A percentile compares a stretch with the other conserved stretches of the same genome.
phyloP scores from a whole-genome alignment of 306 rosid species.

The Sophora flavescens region DNA sequence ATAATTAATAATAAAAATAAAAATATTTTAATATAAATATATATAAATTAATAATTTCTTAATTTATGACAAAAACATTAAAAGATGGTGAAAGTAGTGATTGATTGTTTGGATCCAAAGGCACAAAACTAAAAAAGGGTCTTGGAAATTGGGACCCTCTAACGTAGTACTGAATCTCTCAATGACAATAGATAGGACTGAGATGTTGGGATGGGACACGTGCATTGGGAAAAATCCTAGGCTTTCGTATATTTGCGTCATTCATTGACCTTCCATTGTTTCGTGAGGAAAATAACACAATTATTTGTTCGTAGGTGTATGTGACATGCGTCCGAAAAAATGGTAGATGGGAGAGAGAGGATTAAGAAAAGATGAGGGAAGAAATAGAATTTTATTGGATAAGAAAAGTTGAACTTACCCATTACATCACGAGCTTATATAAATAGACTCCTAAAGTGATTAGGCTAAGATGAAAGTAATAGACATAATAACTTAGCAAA shows the following conservation, averaged over 20 bases:
- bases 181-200: slow-evolving; percentile 5
- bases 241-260: slow-evolving; percentile 8
- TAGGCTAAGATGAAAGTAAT: too few species aligned
- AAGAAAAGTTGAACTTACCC: background rate
- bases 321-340: background rate
- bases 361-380: too few species aligned
- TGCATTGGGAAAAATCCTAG: slow-evolving; percentile 32
- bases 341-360: background rate
- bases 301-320: background rate
- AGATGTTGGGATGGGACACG: slow-evolving; percentile 28
- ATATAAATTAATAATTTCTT: too few species aligned
- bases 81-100: background rate
- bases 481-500: background rate
- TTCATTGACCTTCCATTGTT: background rate
- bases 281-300: background rate
- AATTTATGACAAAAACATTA: too few species aligned
- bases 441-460: too few species aligned
- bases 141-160: slow-evolving; percentile 33
- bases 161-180: background rate
- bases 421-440: background rate
- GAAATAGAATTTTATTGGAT: too few species aligned
- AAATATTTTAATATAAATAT: too few species aligned
- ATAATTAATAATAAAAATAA: too few species aligned
- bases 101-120: background rate
- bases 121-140: background rate